A percentile compares a stretch with the other conserved stretches of the same genome.
Conservation (phyloP, 2,329 filamentous ascomycete genomes). For the Conoideocrella luteorostrata region DNA sequence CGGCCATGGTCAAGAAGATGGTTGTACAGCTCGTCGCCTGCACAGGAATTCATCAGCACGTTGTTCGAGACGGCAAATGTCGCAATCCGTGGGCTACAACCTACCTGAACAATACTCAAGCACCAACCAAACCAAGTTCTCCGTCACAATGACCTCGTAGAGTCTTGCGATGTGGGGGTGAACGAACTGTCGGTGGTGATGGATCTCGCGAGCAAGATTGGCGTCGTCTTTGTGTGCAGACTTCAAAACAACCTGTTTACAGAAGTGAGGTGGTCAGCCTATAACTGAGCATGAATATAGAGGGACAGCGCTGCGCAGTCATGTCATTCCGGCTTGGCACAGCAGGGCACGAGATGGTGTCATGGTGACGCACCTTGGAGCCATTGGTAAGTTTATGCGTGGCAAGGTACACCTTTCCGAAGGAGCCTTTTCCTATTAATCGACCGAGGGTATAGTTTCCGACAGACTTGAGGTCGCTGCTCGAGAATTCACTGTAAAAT, state of each 20-base stretch:
- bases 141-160: constrained; percentile 97
- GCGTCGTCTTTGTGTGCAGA: constrained; percentile 93
- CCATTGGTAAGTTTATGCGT: constrained; percentile 97
- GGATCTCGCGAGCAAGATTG: constrained; percentile 94
- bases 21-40: constrained; percentile 95
- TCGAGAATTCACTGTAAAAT: constrained; percentile 77
- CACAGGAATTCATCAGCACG: not conserved
- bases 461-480: constrained; percentile 82
- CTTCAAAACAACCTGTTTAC: constrained; percentile 82
- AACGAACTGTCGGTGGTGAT: constrained; percentile 95
- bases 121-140: constrained; percentile 90
- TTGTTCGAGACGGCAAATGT: not conserved
- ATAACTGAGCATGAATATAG: too few relatives aligned
- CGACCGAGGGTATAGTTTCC: constrained; percentile 91
- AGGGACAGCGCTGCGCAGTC: too few relatives aligned
- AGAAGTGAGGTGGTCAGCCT: not conserved
- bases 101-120: constrained; percentile 91
- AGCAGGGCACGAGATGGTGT: too few relatives aligned
- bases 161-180: constrained; percentile 95
- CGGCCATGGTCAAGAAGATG: constrained; percentile 84
- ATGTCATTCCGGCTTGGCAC: too few relatives aligned
- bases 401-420: constrained; percentile 96
- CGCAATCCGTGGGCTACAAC: constrained; percentile 10
- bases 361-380: constrained; percentile 62
- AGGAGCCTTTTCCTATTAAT: constrained; percentile 94